phyloP scores from a whole-genome alignment of 2,329 filamentous ascomycete genomes.

The Ambrosiella beaveri region DNA sequence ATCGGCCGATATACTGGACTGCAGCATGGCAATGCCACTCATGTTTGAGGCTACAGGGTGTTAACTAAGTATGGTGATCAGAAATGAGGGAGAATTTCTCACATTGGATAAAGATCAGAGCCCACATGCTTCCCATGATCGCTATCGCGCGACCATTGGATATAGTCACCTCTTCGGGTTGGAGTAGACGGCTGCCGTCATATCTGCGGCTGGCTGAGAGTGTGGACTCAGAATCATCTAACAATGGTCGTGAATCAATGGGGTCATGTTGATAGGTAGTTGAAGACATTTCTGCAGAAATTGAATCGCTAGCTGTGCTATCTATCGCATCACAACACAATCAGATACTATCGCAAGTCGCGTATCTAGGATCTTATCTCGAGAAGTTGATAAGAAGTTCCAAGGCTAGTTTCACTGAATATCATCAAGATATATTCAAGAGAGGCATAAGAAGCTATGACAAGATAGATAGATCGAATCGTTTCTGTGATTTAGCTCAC shows the following conservation, averaged over 20 bases:
- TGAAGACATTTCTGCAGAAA: neutral
- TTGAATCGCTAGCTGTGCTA: no score
- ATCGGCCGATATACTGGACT: constrained; percentile 58
- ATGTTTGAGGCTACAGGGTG: constrained; percentile 43
- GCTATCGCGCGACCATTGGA: neutral
- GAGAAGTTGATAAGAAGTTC: no score
- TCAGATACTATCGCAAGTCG: no score
- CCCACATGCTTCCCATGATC: constrained; percentile 7
- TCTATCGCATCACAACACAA: no score
- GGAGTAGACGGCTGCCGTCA: neutral
- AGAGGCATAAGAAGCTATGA: no score
- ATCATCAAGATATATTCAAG: no score
- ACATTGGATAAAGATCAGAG: constrained; percentile 11
- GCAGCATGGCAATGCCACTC: constrained; percentile 65
- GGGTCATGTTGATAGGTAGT: neutral
- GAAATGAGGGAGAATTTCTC: neutral
- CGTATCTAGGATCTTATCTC: no score
- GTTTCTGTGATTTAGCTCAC: no score
- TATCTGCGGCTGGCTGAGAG: no score
- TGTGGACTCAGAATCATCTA: neutral
- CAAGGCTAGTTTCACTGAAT: no score
- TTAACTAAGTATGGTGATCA: neutral
- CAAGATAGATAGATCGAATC: no score
- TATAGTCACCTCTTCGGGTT: neutral
- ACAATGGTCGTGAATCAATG: neutral